These are phyloP conservation scores for Cladorrhinum samala DNA, from an alignment of 495 filamentous ascomycete genomes.

Conservation along the genomic window DNA sequence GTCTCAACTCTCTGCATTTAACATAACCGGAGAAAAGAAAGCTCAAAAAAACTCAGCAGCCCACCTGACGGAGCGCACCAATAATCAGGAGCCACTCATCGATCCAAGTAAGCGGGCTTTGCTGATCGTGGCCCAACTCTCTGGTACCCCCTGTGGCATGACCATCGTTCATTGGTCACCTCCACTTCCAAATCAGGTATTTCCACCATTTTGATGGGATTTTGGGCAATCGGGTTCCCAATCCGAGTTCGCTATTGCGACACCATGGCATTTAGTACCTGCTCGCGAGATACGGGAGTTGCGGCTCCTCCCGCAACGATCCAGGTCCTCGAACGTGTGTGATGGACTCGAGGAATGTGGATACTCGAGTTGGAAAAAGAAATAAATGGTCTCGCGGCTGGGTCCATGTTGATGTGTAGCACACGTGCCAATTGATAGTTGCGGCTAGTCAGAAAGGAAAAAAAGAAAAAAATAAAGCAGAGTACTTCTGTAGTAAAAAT, in stretches of 20 bases:
- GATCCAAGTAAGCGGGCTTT: background rate
- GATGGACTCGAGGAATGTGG: background rate
- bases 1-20: background rate
- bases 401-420: no score
- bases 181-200: background rate
- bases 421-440: no score
- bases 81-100: background rate
- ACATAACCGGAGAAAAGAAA: background rate
- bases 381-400: background rate
- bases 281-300: background rate
- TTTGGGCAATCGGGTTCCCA: background rate
- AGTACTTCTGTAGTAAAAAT: no score
- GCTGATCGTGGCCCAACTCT: background rate
- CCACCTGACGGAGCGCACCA: slow-evolving; percentile 1
- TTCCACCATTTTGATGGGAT: background rate
- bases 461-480: no score
- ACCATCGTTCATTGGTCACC: background rate
- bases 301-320: background rate
- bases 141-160: background rate
- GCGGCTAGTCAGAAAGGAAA: background rate
- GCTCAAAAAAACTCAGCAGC: background rate
- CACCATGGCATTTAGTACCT: background rate
- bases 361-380: background rate
- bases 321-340: background rate
- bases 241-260: background rate